A percentile compares a stretch with the other conserved stretches of the same genome.
Conservation (phyloP, 495 filamentous ascomycete species). For the Aspergillus baeticus region DNA sequence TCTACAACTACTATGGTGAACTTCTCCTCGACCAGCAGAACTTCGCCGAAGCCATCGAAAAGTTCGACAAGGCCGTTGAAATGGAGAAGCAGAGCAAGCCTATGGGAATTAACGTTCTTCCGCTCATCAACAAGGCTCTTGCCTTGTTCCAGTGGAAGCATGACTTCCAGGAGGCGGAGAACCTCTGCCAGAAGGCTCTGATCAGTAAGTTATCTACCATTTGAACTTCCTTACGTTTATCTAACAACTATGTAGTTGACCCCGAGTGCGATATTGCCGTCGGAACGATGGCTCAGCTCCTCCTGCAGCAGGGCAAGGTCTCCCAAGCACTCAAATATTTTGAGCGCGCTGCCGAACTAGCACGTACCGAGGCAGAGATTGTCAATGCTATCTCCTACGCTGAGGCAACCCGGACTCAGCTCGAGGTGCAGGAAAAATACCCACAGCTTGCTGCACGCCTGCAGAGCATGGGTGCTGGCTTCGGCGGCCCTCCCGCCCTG, state of each 20-base stretch:
- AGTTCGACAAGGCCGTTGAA: constrained; percentile 96
- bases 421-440: constrained; percentile 98
- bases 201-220: constrained; percentile 69
- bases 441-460: constrained; percentile 87
- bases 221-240: neutral
- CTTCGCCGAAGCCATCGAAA: constrained; percentile 92
- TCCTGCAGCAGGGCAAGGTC: constrained; percentile 96
- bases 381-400: constrained; percentile 96
- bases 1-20: constrained; percentile 99
- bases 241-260: constrained; percentile 67
- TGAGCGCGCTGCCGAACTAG: constrained; percentile 90
- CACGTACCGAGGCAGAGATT: constrained; percentile 93
- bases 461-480: constrained; percentile 64
- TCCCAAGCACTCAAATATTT: constrained; percentile 95
- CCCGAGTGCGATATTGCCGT: constrained; percentile 99
- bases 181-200: constrained; percentile 93
- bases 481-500: constrained; percentile 36
- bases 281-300: constrained; percentile 98
- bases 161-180: constrained; percentile 91
- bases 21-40: constrained; percentile 97
- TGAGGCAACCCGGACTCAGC: constrained; percentile 93
- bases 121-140: constrained; percentile 97
- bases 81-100: constrained; percentile 96
- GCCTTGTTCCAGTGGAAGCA: constrained; percentile 98
- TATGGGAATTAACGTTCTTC: constrained; percentile 93